Evolutionary conservation across 768 basidiomycete species (phyloP), one percentile per base, ranked within the genome.

Genomic region (Galerina sulciceps): DNA sequence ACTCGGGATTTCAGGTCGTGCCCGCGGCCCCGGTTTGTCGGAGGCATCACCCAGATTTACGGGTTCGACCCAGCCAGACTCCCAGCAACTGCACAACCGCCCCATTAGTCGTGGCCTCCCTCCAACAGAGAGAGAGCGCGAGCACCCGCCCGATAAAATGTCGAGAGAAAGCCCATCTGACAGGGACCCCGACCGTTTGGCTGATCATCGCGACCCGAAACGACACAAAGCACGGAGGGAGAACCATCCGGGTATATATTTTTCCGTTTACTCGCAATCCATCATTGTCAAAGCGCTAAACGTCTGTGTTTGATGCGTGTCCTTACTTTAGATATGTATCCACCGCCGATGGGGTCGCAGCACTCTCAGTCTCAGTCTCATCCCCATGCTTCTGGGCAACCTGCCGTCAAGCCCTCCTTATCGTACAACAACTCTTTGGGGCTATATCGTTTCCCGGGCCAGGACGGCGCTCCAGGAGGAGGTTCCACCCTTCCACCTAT

Each of bases 181-280:
- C 34, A 45, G 79, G 45, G 80, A 81, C 6, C 65, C 76, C 17
- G 81, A 80, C 22, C 76, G 80, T 18, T 66, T 74, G 35, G 59
- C 62, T 11, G 76, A 76, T 44, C 75, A 76, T 57, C 76, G 84
- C 47, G 84, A 83, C 45, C 70, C 78, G n/a, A 86, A 86, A 66
- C 77, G 85, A 52, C 74, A 80, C 61, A 86, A 84, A 69, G 76
- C 79, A 3, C 79, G 84, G 52, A 59, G 63, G 40, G 72, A 58
- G 26, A 45, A 71, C 58, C 65, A 65, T 51, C 59, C 65, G 60
- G 67, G 69, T 71, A 61, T 58, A 42, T 61, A 11, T 42, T 57
- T 53, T 52, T 51, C 37, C 50, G 36, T 47, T 53, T 44, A 14
- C 46, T 38, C 31, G 26, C 36, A 36, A 38, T 54, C 56, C 35